Evolutionary conservation across 2,329 filamentous ascomycete genomes (phyloP).

Genomic region (Albifimbria verrucaria): DNA sequence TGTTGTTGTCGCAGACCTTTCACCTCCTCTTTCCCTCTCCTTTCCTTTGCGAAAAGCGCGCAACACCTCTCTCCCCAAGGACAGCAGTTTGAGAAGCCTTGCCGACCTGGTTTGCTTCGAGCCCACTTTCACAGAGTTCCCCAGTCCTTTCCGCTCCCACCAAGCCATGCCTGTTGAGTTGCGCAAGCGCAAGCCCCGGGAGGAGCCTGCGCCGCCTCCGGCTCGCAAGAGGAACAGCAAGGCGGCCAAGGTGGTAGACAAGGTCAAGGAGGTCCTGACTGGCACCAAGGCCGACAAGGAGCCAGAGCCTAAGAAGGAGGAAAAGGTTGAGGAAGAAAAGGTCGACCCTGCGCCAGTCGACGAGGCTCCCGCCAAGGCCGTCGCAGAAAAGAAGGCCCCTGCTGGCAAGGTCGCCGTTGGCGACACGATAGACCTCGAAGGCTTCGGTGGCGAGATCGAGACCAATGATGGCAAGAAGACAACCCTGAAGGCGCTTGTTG

Average conservation of each 20-base stretch:
- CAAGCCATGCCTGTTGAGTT: slow-evolving; percentile 55
- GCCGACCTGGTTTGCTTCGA: slow-evolving; percentile 7
- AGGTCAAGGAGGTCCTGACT: slow-evolving; percentile 29
- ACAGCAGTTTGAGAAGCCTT: too few species aligned
- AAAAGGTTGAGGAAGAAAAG: slow-evolving; percentile 17
- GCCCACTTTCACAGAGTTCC: slow-evolving; percentile 2
- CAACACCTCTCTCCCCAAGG: too few species aligned
- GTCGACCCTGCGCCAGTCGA: slow-evolving; percentile 20
- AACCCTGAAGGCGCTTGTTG: slow-evolving; percentile 75
- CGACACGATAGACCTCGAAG: slow-evolving; percentile 53
- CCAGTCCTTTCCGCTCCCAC: slow-evolving; percentile 4
- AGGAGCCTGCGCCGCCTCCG: slow-evolving; percentile 42
- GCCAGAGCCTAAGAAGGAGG: slow-evolving; percentile 31
- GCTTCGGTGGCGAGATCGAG: slow-evolving; percentile 70
- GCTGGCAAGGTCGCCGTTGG: slow-evolving; percentile 47
- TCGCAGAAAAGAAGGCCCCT: slow-evolving; percentile 27
- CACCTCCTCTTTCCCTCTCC: too few species aligned
- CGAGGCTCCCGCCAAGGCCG: slow-evolving; percentile 21
- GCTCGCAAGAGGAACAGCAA: slow-evolving; percentile 35
- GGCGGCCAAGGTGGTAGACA: slow-evolving; percentile 34
- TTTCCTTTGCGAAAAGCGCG: too few species aligned
- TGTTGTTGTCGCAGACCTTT: too few species aligned
- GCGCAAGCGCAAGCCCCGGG: slow-evolving; percentile 59
- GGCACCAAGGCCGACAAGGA: slow-evolving; percentile 22
- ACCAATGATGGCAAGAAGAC: slow-evolving; percentile 81